These are phyloP conservation scores for Zygotorulaspora chibaensis DNA, from an alignment of 805 yeast genomes.

Conservation along the genomic window DNA sequence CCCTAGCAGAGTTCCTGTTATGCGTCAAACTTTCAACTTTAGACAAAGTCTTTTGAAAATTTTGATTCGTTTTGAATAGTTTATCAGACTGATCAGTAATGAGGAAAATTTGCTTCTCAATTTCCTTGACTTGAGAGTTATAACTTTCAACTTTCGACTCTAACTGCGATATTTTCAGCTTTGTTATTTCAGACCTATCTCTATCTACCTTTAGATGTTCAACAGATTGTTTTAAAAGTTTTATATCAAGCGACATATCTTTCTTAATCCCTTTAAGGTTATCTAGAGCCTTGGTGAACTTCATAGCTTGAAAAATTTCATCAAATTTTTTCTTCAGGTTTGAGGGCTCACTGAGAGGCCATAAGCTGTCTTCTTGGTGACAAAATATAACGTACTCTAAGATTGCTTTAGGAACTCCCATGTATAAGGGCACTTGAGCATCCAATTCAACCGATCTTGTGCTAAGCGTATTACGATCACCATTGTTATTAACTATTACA, in stretches of 20 bases:
- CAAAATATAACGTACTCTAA: constrained; percentile 92
- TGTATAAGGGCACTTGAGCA: constrained; percentile 66
- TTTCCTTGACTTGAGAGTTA: constrained; percentile 43
- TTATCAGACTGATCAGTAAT: constrained; percentile 56
- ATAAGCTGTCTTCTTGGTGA: constrained; percentile 93
- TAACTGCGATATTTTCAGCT: constrained; percentile 44
- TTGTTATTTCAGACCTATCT: constrained; percentile 61
- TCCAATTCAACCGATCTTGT: constrained; percentile 84
- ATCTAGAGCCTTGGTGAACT: constrained; percentile 86
- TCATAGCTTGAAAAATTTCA: constrained; percentile 92
- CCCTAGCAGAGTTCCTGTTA: constrained; percentile 41
- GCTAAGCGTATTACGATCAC: constrained; percentile 69
- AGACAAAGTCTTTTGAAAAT: constrained; percentile 68
- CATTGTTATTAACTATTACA: constrained; percentile 52
- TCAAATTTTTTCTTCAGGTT: constrained; percentile 87
- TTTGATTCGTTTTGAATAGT: constrained; percentile 73
- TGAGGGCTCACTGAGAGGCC: constrained; percentile 95
- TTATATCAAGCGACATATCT: constrained; percentile 71
- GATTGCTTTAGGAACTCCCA: constrained; percentile 86
- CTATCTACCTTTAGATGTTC: constrained; percentile 71
- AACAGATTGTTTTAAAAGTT: constrained; percentile 71
- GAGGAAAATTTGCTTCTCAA: constrained; percentile 47
- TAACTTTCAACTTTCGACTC: constrained; percentile 42
- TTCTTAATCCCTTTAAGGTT: constrained; percentile 70
- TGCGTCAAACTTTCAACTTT: constrained; percentile 55